Conservation (phyloP, 805 yeast species). For the Brettanomyces anomalus region DNA sequence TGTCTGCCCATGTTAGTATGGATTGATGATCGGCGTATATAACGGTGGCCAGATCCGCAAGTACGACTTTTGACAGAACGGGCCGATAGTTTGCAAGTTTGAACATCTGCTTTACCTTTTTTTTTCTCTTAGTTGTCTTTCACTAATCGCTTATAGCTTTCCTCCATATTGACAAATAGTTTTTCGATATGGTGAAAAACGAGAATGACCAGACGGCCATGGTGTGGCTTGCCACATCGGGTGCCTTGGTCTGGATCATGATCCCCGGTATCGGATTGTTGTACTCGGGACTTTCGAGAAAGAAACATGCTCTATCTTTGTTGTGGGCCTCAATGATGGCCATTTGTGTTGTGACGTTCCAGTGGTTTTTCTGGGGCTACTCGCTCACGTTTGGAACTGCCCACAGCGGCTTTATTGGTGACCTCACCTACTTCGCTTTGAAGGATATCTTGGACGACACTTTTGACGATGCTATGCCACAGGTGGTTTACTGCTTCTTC, state of each 20-base stretch:
- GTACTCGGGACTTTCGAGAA: constrained; percentile 89
- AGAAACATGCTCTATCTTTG: constrained; percentile 89
- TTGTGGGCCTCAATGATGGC: constrained; percentile 94
- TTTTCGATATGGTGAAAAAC: too few species aligned
- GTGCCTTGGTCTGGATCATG: constrained; percentile 88
- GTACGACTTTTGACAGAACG: too few species aligned
- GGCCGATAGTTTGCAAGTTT: too few species aligned
- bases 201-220: constrained; percentile 56
- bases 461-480: constrained; percentile 67
- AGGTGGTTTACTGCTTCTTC: constrained; percentile 79
- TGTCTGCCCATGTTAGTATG: too few species aligned
- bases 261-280: constrained; percentile 91
- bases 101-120: too few species aligned
- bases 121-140: too few species aligned
- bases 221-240: constrained; percentile 79
- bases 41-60: too few species aligned
- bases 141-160: too few species aligned
- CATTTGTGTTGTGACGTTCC: constrained; percentile 72
- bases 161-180: too few species aligned
- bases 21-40: too few species aligned
- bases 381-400: constrained; percentile 71
- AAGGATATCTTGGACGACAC: constrained; percentile 77
- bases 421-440: constrained; percentile 71
- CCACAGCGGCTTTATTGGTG: constrained; percentile 52
- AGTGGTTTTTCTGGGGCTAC: constrained; percentile 99